These are phyloP conservation scores for Halophytophthora batemanensis DNA, from an alignment of 352 stramenopile genomes.

Conservation along the genomic window DNA sequence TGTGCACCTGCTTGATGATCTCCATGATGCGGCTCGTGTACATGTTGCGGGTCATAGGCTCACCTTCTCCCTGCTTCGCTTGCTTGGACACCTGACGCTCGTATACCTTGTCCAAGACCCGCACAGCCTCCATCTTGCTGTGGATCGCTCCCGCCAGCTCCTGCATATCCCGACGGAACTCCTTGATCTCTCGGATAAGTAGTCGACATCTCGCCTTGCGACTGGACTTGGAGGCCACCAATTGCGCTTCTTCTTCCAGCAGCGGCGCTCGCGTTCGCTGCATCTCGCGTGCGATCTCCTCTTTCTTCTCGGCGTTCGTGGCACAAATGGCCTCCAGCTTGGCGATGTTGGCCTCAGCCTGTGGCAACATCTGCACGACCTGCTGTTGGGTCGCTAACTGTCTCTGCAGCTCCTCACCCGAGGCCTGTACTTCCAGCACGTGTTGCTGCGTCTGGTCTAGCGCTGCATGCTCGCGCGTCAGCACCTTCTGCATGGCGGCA, in stretches of 20 bases:
- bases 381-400: constrained; percentile 49
- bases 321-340: constrained; percentile 68
- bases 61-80: constrained; percentile 16
- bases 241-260: constrained; percentile 37
- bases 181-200: constrained; percentile 69
- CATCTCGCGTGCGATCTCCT: constrained; percentile 51
- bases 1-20: constrained; percentile 89
- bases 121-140: constrained; percentile 61
- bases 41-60: constrained; percentile 55
- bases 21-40: constrained; percentile 90
- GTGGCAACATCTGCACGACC: constrained; percentile 57
- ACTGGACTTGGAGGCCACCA: constrained; percentile 43
- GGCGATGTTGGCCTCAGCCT: constrained; percentile 60
- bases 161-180: constrained; percentile 60
- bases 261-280: constrained; percentile 43
- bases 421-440: constrained; percentile 32
- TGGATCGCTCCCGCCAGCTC: constrained; percentile 60
- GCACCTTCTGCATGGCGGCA: constrained; percentile 35
- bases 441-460: constrained; percentile 27
- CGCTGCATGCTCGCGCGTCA: constrained; percentile 29
- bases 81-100: constrained; percentile 26
- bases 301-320: constrained; percentile 48
- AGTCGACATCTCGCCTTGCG: constrained; percentile 52
- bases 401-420: constrained; percentile 37
- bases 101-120: constrained; percentile 54